Evolutionary conservation across 352 stramenopile species (phyloP), one percentile per base, ranked within the genome.

Genomic region (Pythium coloratum): DNA sequence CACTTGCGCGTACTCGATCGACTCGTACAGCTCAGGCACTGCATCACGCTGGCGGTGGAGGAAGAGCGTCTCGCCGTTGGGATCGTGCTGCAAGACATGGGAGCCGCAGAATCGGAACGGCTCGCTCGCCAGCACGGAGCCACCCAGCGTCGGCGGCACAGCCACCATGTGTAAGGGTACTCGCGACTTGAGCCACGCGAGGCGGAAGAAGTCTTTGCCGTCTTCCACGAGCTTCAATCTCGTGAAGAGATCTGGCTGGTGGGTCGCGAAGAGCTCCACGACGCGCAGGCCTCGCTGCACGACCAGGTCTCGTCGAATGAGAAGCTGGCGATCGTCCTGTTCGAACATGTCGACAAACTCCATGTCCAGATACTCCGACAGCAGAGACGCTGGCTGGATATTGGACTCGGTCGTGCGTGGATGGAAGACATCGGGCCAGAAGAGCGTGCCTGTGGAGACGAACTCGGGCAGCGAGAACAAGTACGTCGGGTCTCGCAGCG

Each of bases 151-250:
- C 7, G 72, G 62, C 0, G 72, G 72, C 3, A 49, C 26, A 3
- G 14, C 14, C 0, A 74, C 38, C 69, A 78, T 74, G 51, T 61
- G 47, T 32, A 74, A 78, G 3, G 59, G 16, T 10, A 60, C 24
- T 0, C 54, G 44, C 8, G 46, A 40, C 30, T 64, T 69, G 26
- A 73, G 59, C 69, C 72, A 78, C 49, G 72, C 72, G 49, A 78
- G 60, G 4, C 72, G 72, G 33, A 76, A 74, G 14, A 72, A 50
- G 57, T 78, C 66, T 53, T 76, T 76, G 33, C 46, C 61, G 16
- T 67, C 34, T 20, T 57, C 55, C 1, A 65, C 64, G 16, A 75
- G 60, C 28, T 61, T 24, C 18, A 75, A n/a, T 0, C 34, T 16
- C 24, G 42, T 59, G 55, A 76, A 69, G 12, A 77, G 34, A 20